These are phyloP conservation scores for Triticum dicoccoides DNA, from an alignment of 176 grass and related monocot species.

Conservation along the genomic window DNA sequence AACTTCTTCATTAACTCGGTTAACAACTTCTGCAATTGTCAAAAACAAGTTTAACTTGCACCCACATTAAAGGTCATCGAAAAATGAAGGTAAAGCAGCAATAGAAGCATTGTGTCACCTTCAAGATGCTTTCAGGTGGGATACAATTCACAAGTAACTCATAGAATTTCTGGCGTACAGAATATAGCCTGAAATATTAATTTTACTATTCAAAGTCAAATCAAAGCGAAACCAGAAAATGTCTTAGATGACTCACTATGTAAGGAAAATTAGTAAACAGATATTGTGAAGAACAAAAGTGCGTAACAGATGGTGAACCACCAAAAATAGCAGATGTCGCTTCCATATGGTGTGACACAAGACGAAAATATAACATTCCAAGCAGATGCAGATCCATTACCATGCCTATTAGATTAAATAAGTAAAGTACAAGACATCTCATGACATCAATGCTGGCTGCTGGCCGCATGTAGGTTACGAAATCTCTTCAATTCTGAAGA, in stretches of 20 bases:
- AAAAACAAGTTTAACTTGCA: slow-evolving; percentile 31
- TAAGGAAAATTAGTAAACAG: neutral
- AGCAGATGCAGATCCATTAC: neutral
- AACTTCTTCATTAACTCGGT: slow-evolving; percentile 89
- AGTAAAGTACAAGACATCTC: neutral
- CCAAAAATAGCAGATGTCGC: neutral
- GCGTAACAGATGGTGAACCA: neutral
- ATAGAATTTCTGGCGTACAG: slow-evolving; percentile 92
- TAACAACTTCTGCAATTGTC: slow-evolving; percentile 69
- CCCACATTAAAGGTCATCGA: neutral
- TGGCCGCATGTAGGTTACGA: too few species aligned
- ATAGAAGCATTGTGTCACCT: slow-evolving; percentile 50
- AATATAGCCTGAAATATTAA: slow-evolving; percentile 62
- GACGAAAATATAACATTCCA: neutral
- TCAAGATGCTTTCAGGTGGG: slow-evolving; percentile 92
- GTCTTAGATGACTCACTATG: neutral
- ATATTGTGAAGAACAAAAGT: neutral
- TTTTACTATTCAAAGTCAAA: slow-evolving; percentile 14
- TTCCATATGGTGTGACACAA: neutral
- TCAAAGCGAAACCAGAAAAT: neutral
- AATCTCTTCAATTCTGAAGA: neutral
- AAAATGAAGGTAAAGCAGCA: slow-evolving; percentile 15
- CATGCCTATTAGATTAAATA: neutral
- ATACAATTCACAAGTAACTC: slow-evolving; percentile 98
- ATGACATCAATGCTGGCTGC: too few species aligned